Percentiles rank a stretch among this genome's conserved stretches.
These are phyloP conservation scores for Funneliformis mosseae DNA, from an alignment of 192 early-diverging fungal genomes.

Conservation along the genomic window DNA sequence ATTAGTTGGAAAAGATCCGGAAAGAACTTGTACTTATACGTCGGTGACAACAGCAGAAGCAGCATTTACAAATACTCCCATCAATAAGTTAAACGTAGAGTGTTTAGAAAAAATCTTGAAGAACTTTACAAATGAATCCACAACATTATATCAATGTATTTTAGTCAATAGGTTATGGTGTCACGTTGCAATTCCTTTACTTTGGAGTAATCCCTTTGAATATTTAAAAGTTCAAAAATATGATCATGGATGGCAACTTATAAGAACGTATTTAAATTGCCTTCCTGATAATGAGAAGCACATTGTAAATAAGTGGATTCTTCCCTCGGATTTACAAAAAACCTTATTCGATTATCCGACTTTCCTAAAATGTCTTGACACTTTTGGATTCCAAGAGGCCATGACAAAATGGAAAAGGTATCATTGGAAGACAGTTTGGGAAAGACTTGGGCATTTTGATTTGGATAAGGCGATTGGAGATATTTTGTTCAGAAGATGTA, in stretches of 20 bases:
- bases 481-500: neutral
- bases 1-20: too few species aligned
- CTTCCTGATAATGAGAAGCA: neutral
- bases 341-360: neutral
- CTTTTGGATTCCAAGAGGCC: neutral
- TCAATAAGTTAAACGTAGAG: neutral
- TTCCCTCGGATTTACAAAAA: neutral
- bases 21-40: too few species aligned
- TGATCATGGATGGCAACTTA: neutral
- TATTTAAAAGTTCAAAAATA: neutral
- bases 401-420: neutral
- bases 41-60: neutral
- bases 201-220: neutral
- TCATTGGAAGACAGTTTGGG: neutral
- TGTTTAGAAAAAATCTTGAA: neutral
- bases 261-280: neutral
- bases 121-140: neutral
- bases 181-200: neutral
- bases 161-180: conserved; percentile 7
- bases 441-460: neutral
- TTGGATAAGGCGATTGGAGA: neutral
- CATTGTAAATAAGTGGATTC: neutral
- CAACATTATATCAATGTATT: neutral
- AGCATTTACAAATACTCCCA: neutral
- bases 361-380: neutral